A percentile compares a stretch with the other conserved stretches of the same genome.
phyloP scores from a whole-genome alignment of 2,329 filamentous ascomycete genomes.

The Xylaria sp. region DNA sequence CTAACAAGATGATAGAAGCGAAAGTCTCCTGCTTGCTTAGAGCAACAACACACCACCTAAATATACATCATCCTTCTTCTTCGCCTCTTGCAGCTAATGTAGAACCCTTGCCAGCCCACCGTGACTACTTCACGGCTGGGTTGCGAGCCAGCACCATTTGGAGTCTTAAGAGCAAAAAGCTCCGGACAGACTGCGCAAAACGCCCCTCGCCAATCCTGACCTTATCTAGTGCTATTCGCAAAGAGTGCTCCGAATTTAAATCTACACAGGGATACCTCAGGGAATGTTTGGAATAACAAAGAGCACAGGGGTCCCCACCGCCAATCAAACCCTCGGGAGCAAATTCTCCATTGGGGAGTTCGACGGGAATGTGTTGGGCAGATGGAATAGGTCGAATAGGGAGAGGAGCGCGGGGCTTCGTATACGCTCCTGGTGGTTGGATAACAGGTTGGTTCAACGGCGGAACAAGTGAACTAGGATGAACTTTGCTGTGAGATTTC shows the following conservation, averaged over 20 bases:
- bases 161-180: slow-evolving; percentile 15
- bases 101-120: not conserved
- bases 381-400: not conserved
- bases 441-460: not conserved
- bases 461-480: not conserved
- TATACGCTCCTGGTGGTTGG: not conserved
- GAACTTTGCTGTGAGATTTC: not conserved
- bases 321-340: slow-evolving; percentile 11
- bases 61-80: not conserved
- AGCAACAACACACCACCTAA: not conserved
- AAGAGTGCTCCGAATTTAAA: slow-evolving; percentile 24
- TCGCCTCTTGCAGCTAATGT: not conserved
- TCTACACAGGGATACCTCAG: slow-evolving; percentile 22
- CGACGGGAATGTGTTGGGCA: not conserved
- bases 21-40: not conserved
- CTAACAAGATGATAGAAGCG: not conserved
- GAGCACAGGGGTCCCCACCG: slow-evolving; percentile 18
- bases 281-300: slow-evolving; percentile 20
- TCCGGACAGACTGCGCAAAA: slow-evolving; percentile 5
- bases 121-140: not conserved
- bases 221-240: slow-evolving; percentile 30
- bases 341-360: slow-evolving; percentile 10
- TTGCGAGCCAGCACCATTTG: slow-evolving; percentile 10
- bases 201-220: slow-evolving; percentile 19
- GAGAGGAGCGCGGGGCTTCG: not conserved